A percentile compares a stretch with the other conserved stretches of the same genome.
phyloP scores from a whole-genome alignment of 83 land plant species.

The Picea abies region DNA sequence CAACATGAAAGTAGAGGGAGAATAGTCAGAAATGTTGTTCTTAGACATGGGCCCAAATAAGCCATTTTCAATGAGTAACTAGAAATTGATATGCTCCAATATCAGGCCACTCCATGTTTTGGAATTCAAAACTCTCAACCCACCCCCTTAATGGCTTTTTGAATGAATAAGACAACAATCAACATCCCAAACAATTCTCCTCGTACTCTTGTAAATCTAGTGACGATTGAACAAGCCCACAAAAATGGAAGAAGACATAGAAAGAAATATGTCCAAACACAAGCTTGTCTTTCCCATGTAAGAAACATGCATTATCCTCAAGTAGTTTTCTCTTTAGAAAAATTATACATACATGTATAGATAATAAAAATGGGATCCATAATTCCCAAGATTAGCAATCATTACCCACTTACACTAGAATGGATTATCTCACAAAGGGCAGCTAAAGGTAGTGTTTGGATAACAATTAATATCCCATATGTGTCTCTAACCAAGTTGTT shows the following conservation, averaged over 20 bases:
- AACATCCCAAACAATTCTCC: conserved; percentile 93
- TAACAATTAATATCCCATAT: conserved; percentile 51
- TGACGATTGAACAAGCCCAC: conserved; percentile 73
- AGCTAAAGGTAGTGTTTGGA: conserved; percentile 58
- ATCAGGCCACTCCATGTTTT: background rate
- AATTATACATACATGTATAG: conserved; percentile 56
- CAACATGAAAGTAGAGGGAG: no score
- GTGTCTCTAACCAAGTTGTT: conserved; percentile 14
- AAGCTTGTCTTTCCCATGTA: conserved; percentile 85
- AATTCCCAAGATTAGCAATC: conserved; percentile 59
- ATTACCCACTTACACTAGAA: conserved; percentile 67
- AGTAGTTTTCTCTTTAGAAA: conserved; percentile 45
- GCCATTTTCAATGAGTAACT: conserved; percentile 4
- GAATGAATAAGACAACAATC: conserved; percentile 78
- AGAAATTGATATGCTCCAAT: background rate
- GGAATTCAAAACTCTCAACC: background rate
- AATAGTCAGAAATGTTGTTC: no score
- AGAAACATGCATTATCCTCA: conserved; percentile 52
- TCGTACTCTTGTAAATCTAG: conserved; percentile 82
- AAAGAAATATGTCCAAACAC: conserved; percentile 24
- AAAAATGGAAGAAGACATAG: conserved; percentile 72
- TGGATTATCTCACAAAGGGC: conserved; percentile 67
- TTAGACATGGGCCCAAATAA: background rate
- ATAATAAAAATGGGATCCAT: conserved; percentile 70
- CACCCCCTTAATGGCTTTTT: conserved; percentile 84